A percentile compares a stretch with the other conserved stretches of the same genome.
Conservation (phyloP, 129 eudicot genomes). For the Silybum marianum region DNA sequence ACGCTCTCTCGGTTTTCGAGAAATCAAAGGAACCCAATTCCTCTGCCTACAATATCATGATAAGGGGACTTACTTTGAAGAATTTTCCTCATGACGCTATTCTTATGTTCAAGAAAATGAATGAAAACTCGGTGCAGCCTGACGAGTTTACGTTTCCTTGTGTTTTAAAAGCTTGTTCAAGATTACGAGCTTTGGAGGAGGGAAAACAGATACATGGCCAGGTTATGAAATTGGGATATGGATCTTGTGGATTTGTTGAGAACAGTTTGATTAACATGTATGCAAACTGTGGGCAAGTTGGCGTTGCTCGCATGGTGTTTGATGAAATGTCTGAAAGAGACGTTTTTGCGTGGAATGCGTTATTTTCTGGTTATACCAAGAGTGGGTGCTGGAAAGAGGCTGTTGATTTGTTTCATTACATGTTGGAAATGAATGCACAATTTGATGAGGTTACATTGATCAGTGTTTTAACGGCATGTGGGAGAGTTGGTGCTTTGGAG, state of each 20-base stretch:
- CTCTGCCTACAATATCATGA: constrained; percentile 42
- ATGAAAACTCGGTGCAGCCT: constrained; percentile 28
- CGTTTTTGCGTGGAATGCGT: constrained; percentile 53
- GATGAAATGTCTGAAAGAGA: constrained; percentile 47
- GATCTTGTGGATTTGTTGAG: constrained; percentile 35
- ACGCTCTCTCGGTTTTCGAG: constrained; percentile 41
- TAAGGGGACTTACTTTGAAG: constrained; percentile 40
- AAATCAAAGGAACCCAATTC: constrained; percentile 28
- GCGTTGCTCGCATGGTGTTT: constrained; percentile 44
- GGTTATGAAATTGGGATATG: constrained; percentile 38
- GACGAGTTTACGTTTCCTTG: constrained; percentile 50
- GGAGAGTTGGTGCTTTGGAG: constrained; percentile 38
- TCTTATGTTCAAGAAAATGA: constrained; percentile 38
- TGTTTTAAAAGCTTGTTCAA: constrained; percentile 52
- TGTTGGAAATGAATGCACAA: constrained; percentile 29
- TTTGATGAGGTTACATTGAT: constrained; percentile 40
- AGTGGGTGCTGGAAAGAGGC: constrained; percentile 33
- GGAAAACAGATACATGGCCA: constrained; percentile 55
- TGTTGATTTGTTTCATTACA: constrained; percentile 29
- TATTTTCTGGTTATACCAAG: constrained; percentile 52
- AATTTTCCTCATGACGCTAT: constrained; percentile 3
- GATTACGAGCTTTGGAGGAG: constrained; percentile 36
- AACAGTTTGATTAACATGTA: constrained; percentile 58
- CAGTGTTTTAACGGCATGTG: constrained; percentile 43
- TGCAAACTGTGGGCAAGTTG: constrained; percentile 43